Evolutionary conservation across 139 green algal genomes (phyloP).

Genomic region (Zygnema circumcarinatum): DNA sequence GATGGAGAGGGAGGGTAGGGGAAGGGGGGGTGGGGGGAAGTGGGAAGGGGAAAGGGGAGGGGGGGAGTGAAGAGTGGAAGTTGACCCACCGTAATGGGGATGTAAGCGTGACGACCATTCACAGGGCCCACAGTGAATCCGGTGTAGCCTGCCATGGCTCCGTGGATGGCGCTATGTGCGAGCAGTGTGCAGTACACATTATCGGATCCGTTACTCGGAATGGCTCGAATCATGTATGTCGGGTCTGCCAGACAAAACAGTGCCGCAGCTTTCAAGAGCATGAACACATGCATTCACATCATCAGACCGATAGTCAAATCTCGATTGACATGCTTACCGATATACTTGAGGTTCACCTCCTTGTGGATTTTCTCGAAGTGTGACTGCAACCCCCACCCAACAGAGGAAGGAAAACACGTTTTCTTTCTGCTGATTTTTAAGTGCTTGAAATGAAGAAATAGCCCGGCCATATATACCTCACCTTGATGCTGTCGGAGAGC

Average conservation of each 20-base stretch:
- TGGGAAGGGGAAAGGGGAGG: not conserved
- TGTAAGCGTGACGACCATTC: conserved; percentile 62
- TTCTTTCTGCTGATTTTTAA: conserved; percentile 2
- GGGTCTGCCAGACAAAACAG: conserved; percentile 67
- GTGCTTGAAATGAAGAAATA: conserved; percentile 19
- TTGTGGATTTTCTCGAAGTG: conserved; percentile 61
- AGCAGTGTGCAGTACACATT: conserved; percentile 81
- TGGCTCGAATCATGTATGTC: conserved; percentile 92
- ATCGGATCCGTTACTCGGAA: conserved; percentile 85
- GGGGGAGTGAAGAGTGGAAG: not conserved
- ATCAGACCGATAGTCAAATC: not conserved
- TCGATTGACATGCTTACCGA: conserved; percentile 59
- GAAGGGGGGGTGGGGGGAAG: not conserved
- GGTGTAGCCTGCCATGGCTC: conserved; percentile 64
- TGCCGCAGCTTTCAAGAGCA: not conserved
- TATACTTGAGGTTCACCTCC: conserved; percentile 85
- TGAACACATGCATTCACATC: not conserved
- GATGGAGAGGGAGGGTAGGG: not conserved
- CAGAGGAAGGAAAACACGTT: not conserved
- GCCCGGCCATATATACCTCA: not conserved
- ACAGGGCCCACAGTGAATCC: conserved; percentile 53
- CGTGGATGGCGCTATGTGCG: conserved; percentile 87
- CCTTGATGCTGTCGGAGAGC: conserved; percentile 79
- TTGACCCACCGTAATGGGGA: conserved; percentile 57
- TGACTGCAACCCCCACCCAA: conserved; percentile 41